Base-by-base conservation (phyloP, 108 stramenopile species). In the Craspedostauros australis region DNA sequence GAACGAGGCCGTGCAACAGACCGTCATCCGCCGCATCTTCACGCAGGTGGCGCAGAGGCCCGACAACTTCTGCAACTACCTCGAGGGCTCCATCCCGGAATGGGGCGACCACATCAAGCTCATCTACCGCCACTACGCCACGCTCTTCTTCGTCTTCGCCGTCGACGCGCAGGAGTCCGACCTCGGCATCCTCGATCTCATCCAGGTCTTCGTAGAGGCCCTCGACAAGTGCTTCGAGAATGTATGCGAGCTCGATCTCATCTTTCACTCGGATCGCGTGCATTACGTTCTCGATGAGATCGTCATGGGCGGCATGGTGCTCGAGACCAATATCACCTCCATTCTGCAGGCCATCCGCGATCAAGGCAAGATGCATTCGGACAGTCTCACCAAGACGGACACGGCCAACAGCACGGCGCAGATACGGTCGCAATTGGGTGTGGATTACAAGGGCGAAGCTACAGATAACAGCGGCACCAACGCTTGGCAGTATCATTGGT, bases 251-350 rank as follows among this genome's bases (percentile, higher is more conserved):
- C 69, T 99, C 58, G 98, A 99, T 62, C 79, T 99, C 19, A 99
- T 99, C 47, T 99, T 99, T 63, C 97, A 97, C 70, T 89, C 89
- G 26, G 98, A 98, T 78, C 73, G 88, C 41, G 84, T 89, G 1
- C 87, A 92, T 57, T 95, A 90, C 44, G 56, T 90, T 18, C 57
- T 91, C 57, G 93, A 95, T 65, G 99, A 99, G 57, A 97, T 99
- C 41, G 96, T 99, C 23, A 98, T 98, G 97, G 99, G 93, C 14
- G 97, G 99, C 15, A 98, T 99, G 97, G 99, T 99, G 16, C 67
- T 99, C 50, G 99, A 99, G 62, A 99, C 97, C 14, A 98, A 96
- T 72, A 95, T 96, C 52, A 75, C 67, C 55, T 45, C 72, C 12
- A 94, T 99, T 50, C 64, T 99, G 31, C 73, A 83, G 39, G 82